Percentiles rank a stretch among this genome's conserved stretches.
Conservation (phyloP, 108 stramenopile genomes). For the Mayamaea pseudoterrestris region DNA sequence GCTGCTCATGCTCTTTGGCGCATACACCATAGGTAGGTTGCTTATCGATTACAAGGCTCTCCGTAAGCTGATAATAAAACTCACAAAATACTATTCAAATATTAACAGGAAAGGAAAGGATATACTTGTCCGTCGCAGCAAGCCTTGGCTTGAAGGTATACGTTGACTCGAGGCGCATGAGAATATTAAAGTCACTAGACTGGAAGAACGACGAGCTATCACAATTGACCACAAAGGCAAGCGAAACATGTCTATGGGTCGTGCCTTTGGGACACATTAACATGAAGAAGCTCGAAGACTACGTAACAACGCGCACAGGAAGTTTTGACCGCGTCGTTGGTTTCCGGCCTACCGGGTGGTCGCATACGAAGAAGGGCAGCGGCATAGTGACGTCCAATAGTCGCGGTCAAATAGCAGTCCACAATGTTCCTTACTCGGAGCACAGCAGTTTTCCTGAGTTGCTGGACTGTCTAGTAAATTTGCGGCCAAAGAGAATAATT, state of each 20-base stretch:
- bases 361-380: constrained; percentile 18
- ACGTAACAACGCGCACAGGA: constrained; percentile 35
- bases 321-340: constrained; percentile 44
- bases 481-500: constrained; percentile 57
- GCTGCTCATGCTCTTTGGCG: constrained; percentile 79
- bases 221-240: constrained; percentile 49
- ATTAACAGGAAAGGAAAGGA: constrained; percentile 88
- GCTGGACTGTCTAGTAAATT: constrained; percentile 60
- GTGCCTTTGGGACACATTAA: constrained; percentile 73
- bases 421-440: constrained; percentile 84
- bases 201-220: constrained; percentile 50
- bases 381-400: constrained; percentile 25
- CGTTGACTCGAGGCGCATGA: constrained; percentile 61
- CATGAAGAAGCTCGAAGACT: constrained; percentile 62
- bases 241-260: constrained; percentile 60
- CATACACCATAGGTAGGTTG: constrained; percentile 91
- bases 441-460: constrained; percentile 82
- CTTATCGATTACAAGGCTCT: too few relatives aligned
- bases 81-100: too few relatives aligned
- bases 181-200: constrained; percentile 48
- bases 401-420: constrained; percentile 40
- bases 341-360: constrained; percentile 70
- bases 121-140: constrained; percentile 78
- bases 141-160: constrained; percentile 51
- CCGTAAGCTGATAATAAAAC: too few relatives aligned